Evolutionary conservation across 331 rosid species (phyloP).

Genomic region (Rhamnella rubrinervis): DNA sequence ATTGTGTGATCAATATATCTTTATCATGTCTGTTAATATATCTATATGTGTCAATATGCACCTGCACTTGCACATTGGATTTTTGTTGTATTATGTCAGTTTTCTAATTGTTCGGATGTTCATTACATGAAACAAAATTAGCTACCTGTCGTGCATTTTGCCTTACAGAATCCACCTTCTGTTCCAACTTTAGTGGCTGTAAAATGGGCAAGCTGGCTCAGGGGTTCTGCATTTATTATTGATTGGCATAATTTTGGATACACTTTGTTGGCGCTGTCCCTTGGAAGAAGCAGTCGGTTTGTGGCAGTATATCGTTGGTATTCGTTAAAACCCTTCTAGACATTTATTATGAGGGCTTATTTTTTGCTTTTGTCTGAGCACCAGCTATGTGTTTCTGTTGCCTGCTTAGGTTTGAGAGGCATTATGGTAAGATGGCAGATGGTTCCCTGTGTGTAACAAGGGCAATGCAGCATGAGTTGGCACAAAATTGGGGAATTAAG

Average conservation of each 20-base stretch:
- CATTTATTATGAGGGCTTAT: slow-evolving; percentile 20
- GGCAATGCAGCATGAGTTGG: slow-evolving; percentile 97
- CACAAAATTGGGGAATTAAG: slow-evolving; percentile 96
- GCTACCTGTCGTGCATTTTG: slow-evolving; percentile 11
- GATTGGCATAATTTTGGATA: slow-evolving; percentile 99
- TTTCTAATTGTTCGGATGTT: too few species aligned
- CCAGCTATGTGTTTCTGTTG: slow-evolving; percentile 25
- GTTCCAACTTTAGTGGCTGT: slow-evolving; percentile 92
- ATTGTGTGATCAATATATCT: too few species aligned
- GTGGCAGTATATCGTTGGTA: slow-evolving; percentile 84
- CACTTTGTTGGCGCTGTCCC: slow-evolving; percentile 75
- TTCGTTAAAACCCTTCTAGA: slow-evolving; percentile 15
- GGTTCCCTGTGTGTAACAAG: slow-evolving; percentile 88
- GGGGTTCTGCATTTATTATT: slow-evolving; percentile 71
- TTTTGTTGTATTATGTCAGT: too few species aligned
- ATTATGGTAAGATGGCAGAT: slow-evolving; percentile 90
- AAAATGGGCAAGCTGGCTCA: slow-evolving; percentile 87
- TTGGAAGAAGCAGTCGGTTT: slow-evolving; percentile 85
- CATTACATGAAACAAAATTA: background rate
- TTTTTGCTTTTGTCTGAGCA: slow-evolving; percentile 10
- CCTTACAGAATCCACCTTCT: slow-evolving; percentile 92
- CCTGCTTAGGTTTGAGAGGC: slow-evolving; percentile 74
- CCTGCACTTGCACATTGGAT: too few species aligned
- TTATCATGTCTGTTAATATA: too few species aligned
- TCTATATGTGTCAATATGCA: too few species aligned